phyloP scores from a whole-genome alignment of 129 eudicot genomes.

The Artemisia argyi region DNA sequence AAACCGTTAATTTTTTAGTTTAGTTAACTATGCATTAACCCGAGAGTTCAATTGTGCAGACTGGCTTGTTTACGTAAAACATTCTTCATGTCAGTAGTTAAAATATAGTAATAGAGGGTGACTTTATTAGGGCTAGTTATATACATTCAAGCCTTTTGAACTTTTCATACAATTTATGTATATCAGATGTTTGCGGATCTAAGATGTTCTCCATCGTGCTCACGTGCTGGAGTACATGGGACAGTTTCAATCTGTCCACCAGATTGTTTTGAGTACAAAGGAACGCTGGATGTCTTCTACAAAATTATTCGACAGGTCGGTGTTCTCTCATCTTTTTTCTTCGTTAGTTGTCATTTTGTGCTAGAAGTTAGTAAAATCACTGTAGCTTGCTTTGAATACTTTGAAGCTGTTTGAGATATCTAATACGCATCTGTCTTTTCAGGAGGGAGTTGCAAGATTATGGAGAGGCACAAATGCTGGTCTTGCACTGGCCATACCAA shows the following conservation, averaged over 20 bases:
- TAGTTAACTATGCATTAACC: no score
- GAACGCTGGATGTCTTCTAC: conserved; percentile 86
- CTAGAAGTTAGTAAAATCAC: no score
- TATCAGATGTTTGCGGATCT: conserved; percentile 96
- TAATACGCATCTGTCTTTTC: conserved; percentile 18
- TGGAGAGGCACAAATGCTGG: conserved; percentile 99
- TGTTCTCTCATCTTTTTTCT: neutral
- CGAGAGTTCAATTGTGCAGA: no score
- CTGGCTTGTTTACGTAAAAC: no score
- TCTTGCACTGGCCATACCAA: conserved; percentile 90
- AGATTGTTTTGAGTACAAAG: conserved; percentile 98
- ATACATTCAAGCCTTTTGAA: conserved; percentile 8
- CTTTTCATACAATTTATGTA: neutral
- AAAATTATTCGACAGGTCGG: conserved; percentile 96
- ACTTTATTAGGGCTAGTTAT: neutral
- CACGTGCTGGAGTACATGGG: conserved; percentile 95
- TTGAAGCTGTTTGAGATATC: conserved; percentile 4
- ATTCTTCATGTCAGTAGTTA: neutral
- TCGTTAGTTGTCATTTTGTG: neutral
- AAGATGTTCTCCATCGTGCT: conserved; percentile 95
- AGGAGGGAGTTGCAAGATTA: conserved; percentile 84
- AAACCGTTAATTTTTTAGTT: no score
- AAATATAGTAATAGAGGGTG: neutral
- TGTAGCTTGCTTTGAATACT: neutral
- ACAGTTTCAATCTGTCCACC: conserved; percentile 97